Conservation (phyloP, 176 grass and related monocot species). For the Guadua angustifolia region DNA sequence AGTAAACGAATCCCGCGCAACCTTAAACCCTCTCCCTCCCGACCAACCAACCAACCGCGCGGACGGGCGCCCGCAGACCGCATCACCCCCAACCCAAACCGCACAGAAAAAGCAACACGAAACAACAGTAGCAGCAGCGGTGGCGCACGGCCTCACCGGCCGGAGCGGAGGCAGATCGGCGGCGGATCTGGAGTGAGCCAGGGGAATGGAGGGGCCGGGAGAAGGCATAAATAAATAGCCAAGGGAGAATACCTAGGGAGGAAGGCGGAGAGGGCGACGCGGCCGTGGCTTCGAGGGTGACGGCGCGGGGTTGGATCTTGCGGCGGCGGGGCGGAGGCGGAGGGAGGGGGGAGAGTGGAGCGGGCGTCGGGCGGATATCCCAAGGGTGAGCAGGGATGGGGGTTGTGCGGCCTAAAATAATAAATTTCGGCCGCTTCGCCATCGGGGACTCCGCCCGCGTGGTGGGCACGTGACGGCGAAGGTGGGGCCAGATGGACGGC, state of each 20-base stretch:
- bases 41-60: neutral
- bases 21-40: constrained; percentile 47
- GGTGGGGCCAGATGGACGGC: neutral
- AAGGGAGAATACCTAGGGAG: constrained; percentile 19
- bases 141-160: constrained; percentile 31
- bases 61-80: too few relatives aligned
- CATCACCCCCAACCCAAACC: neutral
- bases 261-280: constrained; percentile 39
- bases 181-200: constrained; percentile 45
- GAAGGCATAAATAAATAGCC: constrained; percentile 12
- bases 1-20: neutral
- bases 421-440: constrained; percentile 37
- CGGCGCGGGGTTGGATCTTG: constrained; percentile 40
- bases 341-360: constrained; percentile 17
- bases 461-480: constrained; percentile 27
- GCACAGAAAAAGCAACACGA: neutral
- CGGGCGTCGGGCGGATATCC: constrained; percentile 44
- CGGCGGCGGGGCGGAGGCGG: neutral
- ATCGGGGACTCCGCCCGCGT: constrained; percentile 52
- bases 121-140: neutral
- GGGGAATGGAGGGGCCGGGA: neutral
- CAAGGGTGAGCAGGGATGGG: constrained; percentile 31
- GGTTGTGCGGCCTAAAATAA: constrained; percentile 48
- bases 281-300: neutral
- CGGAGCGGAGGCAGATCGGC: constrained; percentile 14